These are phyloP conservation scores for Phragmites australis DNA, from an alignment of 176 grass and related monocot genomes.

Conservation along the genomic window DNA sequence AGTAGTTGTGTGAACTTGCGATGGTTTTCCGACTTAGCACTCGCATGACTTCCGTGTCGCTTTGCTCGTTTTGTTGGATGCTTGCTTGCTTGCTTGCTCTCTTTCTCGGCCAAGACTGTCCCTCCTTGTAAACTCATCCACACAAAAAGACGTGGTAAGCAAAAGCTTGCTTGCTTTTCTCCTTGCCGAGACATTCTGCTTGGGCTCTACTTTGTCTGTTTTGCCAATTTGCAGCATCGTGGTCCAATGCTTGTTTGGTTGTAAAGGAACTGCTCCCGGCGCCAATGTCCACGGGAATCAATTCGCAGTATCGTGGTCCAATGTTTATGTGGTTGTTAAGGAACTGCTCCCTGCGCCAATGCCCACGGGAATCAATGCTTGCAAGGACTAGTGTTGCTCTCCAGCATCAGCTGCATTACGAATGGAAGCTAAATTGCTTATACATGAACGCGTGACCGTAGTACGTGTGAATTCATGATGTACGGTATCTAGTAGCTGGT, in stretches of 20 bases:
- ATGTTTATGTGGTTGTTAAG: too few species aligned
- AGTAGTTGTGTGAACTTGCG: not conserved
- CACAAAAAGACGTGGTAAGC: conserved; percentile 13
- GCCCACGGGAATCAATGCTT: not conserved
- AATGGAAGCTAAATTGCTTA: not conserved
- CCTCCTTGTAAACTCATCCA: not conserved
- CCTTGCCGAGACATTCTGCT: not conserved
- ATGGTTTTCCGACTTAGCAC: not conserved
- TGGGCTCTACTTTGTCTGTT: not conserved
- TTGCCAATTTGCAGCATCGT: not conserved
- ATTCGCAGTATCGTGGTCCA: too few species aligned
- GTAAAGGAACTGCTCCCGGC: not conserved
- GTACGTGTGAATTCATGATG: not conserved
- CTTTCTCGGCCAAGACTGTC: not conserved
- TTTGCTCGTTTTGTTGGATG: not conserved
- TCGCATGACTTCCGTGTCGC: not conserved
- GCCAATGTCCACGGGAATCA: not conserved
- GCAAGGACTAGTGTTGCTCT: conserved; percentile 15
- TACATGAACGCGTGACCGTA: not conserved
- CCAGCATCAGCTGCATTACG: not conserved
- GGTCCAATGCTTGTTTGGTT: not conserved
- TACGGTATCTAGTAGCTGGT: not conserved
- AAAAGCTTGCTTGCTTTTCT: not conserved
- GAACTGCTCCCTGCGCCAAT: too few species aligned
- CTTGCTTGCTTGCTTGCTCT: not conserved